Percentiles rank a stretch among this genome's conserved stretches.
Evolutionary conservation across 768 basidiomycete genomes (phyloP).

Genomic region (Exidia glandulosa): DNA sequence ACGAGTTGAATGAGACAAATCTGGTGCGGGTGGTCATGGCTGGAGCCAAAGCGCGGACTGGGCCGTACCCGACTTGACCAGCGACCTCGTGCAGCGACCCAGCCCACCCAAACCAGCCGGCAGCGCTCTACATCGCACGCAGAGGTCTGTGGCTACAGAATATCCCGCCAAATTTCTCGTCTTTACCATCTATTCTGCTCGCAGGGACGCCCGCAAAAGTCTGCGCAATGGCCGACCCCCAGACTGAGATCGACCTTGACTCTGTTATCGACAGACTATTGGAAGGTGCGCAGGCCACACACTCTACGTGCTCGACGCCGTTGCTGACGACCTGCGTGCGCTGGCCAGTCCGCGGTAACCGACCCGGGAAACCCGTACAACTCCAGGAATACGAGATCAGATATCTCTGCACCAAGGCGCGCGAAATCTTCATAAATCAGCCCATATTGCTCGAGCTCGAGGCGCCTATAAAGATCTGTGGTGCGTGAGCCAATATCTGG

Average conservation of each 20-base stretch:
- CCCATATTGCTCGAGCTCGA: slow-evolving; percentile 96
- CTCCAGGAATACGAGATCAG: slow-evolving; percentile 99
- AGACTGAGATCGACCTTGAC: slow-evolving; percentile 92
- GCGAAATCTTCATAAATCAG: slow-evolving; percentile 99
- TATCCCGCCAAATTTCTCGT: too few species aligned
- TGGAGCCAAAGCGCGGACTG: too few species aligned
- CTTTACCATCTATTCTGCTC: too few species aligned
- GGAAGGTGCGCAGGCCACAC: slow-evolving; percentile 60
- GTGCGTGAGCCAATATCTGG: slow-evolving; percentile 39
- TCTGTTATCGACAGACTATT: slow-evolving; percentile 97
- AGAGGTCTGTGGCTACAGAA: too few species aligned
- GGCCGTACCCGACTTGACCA: too few species aligned
- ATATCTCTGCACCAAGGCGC: slow-evolving; percentile 94
- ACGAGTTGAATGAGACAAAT: too few species aligned
- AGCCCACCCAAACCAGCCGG: too few species aligned
- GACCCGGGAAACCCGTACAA: slow-evolving; percentile 96
- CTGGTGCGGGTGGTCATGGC: too few species aligned
- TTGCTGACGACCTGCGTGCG: not conserved
- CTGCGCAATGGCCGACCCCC: slow-evolving; percentile 6
- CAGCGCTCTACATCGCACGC: too few species aligned
- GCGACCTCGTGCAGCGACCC: too few species aligned
- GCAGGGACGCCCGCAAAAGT: too few species aligned
- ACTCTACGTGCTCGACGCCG: not conserved
- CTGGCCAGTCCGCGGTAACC: slow-evolving; percentile 81
- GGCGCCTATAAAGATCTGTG: slow-evolving; percentile 99